Percentiles rank a stretch among this genome's conserved stretches.
Conservation (phyloP, 1,139 yeast species). For the Kodamaea plutei region DNA sequence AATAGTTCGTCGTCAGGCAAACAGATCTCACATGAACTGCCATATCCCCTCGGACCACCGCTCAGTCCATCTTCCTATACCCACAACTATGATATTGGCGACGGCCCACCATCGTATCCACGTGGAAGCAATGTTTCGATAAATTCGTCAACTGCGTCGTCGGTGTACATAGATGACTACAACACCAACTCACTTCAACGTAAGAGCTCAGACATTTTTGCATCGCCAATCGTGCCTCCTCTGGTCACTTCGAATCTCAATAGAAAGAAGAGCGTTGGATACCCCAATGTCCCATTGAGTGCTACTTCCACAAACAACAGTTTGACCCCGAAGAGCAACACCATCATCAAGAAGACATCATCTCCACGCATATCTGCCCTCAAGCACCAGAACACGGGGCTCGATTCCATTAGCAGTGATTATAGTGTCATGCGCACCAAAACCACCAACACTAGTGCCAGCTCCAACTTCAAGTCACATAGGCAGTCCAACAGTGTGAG, state of each 20-base stretch:
- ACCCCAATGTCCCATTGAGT: conserved; percentile 5
- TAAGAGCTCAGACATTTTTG: conserved; percentile 6
- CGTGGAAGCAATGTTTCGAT: conserved; percentile 7
- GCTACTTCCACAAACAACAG: conserved; percentile 7
- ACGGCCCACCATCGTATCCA: conserved; percentile 5
- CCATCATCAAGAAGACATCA: conserved; percentile 5
- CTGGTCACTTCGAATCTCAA: background rate
- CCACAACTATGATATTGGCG: background rate
- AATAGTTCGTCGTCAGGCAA: conserved; percentile 4
- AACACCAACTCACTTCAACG: conserved; percentile 1
- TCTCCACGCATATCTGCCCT: conserved; percentile 8
- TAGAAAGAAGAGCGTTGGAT: background rate
- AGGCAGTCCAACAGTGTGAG: conserved; percentile 33
- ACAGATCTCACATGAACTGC: background rate
- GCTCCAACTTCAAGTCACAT: conserved; percentile 11
- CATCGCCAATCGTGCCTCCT: conserved; percentile 8
- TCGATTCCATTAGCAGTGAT: conserved; percentile 9
- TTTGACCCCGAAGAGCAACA: no score
- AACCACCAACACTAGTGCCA: conserved; percentile 5
- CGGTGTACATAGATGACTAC: conserved; percentile 6
- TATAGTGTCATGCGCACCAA: conserved; percentile 9
- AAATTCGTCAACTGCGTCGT: conserved; percentile 7
- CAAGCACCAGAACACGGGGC: conserved; percentile 7
- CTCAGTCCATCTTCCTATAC: conserved; percentile 3
- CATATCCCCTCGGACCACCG: conserved; percentile 10